Evolutionary conservation across 1,139 yeast genomes (phyloP).

Genomic region (Kurtzmaniella quercitrusa): DNA sequence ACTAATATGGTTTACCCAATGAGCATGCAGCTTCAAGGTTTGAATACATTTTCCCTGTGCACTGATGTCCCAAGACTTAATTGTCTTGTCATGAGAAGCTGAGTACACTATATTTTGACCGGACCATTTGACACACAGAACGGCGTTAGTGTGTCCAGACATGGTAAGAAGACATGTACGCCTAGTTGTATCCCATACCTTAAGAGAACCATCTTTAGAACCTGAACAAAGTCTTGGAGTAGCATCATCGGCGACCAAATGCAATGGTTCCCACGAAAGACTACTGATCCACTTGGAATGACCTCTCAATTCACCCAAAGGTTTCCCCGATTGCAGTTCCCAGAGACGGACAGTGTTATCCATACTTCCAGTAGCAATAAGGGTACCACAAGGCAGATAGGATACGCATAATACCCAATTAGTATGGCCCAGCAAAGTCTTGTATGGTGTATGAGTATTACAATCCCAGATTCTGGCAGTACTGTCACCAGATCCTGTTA

Average conservation of each 20-base stretch:
- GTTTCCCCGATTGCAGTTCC: conserved; percentile 75
- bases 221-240: conserved; percentile 78
- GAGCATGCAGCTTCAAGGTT: conserved; percentile 85
- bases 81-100: conserved; percentile 93
- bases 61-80: conserved; percentile 82
- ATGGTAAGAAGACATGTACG: conserved; percentile 67
- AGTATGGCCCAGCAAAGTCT: conserved; percentile 76
- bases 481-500: conserved; percentile 94
- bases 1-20: conserved; percentile 95
- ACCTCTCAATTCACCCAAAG: conserved; percentile 74
- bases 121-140: conserved; percentile 95
- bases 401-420: conserved; percentile 95
- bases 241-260: conserved; percentile 61
- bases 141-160: conserved; percentile 87
- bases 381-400: conserved; percentile 89
- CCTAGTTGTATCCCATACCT: conserved; percentile 84
- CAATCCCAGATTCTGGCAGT: conserved; percentile 99
- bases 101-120: conserved; percentile 84
- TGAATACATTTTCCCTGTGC: conserved; percentile 77
- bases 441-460: conserved; percentile 86
- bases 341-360: conserved; percentile 85
- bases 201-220: conserved; percentile 87
- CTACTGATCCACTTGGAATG: conserved; percentile 90
- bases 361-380: conserved; percentile 96
- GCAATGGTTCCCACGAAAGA: conserved; percentile 92